Evolutionary conservation across 148 eudicot species (phyloP), one percentile per base, ranked within the genome.

Genomic region (Persicaria maculosa): DNA sequence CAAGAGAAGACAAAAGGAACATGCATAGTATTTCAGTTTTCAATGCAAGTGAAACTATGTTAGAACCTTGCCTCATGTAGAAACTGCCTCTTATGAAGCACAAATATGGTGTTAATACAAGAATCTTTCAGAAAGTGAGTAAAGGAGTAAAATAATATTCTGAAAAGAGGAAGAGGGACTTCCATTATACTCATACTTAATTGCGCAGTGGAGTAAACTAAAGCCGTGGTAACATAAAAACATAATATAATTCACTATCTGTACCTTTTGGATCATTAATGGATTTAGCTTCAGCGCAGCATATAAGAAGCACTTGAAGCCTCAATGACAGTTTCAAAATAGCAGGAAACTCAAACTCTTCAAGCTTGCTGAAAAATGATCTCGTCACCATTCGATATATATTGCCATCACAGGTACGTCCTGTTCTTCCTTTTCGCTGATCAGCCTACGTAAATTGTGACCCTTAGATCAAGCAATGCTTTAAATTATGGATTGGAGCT

Each of bases 361-460:
- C 81, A 68, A 94, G 80, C 77, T 84, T 80, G 72, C 81, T 75
- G 65, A 75, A 94, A 76, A 94, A 94, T 7, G 93, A 84, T 69
- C 91, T 79, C 17, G 97, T 86, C 44, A 91, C 93, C 82, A 94
- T 78, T 57, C 98, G 89, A 83, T 87, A 94, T 22, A 88, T 78
- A 77, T 84, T 84, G 40, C 98, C 98, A 83, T 94, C 93, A 85
- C 98, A 94, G 59, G 98, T 91, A 55, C 98, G 89, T 64, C 98
- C 96, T 73, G 98, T 94, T 88, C 98, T 87, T 75, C 98, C 98
- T 80, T 72, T 91, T 10, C 98, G 95, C 79, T 94, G 98, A 12
- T 94, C 90, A 74, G 98, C 95, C 98, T 94, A 77, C 79, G 80
- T 36, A 44, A 44, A 15, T 69, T 7, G 20, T 17, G 22, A 44